Conservation (phyloP, 331 rosid species). For the Saraca asoca region DNA sequence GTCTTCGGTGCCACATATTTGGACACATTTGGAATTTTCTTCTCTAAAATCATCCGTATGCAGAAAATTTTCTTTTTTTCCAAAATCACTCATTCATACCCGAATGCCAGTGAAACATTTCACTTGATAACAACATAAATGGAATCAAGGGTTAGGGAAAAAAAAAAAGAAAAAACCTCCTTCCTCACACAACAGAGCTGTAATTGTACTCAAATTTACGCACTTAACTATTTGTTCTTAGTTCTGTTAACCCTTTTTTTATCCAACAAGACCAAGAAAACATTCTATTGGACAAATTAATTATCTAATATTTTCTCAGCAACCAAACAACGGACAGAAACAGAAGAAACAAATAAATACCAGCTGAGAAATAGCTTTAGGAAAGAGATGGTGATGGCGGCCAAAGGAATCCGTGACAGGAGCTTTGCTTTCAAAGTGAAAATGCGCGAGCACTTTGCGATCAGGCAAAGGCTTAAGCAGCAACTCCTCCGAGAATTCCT, state of each 20-base stretch:
- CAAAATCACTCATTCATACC: constrained; percentile 4
- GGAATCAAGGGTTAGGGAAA: too few species aligned
- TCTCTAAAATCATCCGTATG: too few species aligned
- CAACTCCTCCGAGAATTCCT: constrained; percentile 83
- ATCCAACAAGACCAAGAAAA: constrained; percentile 8
- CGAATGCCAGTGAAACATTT: not conserved
- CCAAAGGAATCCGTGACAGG: constrained; percentile 54
- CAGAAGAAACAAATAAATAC: constrained; percentile 35
- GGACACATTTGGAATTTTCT: too few species aligned
- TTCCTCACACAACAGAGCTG: too few species aligned
- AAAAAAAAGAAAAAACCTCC: too few species aligned
- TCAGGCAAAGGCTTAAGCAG: constrained; percentile 84
- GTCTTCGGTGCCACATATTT: not conserved
- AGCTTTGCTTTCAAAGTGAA: constrained; percentile 70
- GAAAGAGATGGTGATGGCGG: constrained; percentile 82
- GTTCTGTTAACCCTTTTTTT: not conserved
- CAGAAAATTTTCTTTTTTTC: not conserved
- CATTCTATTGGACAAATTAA: not conserved
- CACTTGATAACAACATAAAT: not conserved
- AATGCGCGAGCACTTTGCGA: constrained; percentile 81
- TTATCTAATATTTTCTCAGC: not conserved
- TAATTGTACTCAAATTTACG: not conserved
- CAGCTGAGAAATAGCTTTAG: constrained; percentile 84
- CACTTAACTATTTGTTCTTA: not conserved
- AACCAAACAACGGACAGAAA: constrained; percentile 1